Conservation (phyloP, 768 basidiomycete species). For the Mycena albidolilacea region DNA sequence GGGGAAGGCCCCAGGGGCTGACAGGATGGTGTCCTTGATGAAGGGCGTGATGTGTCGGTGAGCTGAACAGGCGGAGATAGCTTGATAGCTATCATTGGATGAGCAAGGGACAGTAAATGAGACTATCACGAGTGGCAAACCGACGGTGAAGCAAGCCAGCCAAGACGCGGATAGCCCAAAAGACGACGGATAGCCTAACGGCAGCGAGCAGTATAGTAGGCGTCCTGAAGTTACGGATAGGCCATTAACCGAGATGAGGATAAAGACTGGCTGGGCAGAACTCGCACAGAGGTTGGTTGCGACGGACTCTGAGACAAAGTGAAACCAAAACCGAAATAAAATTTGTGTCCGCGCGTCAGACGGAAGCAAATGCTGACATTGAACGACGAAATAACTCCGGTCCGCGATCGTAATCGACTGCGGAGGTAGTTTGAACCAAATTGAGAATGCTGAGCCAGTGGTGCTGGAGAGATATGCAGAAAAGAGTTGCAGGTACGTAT, state of each 20-base stretch:
- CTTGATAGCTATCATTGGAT: constrained; percentile 26
- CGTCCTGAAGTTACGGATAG: neutral
- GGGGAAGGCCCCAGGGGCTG: neutral
- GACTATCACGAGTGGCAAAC: constrained; percentile 16
- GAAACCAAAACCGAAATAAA: neutral
- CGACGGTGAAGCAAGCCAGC: neutral
- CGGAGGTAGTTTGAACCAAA: constrained; percentile 26
- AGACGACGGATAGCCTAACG: constrained; percentile 1
- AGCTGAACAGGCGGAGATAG: constrained; percentile 15
- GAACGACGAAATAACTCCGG: constrained; percentile 32
- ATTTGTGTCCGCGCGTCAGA: neutral
- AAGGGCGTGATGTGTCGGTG: constrained; percentile 7
- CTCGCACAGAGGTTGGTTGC: neutral
- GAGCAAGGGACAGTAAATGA: neutral
- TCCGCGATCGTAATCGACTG: constrained; percentile 30
- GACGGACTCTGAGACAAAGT: constrained; percentile 15
- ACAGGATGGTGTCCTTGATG: constrained; percentile 27
- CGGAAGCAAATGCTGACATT: constrained; percentile 31
- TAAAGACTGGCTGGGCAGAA: neutral
- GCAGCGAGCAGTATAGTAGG: neutral
- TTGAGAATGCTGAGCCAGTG: constrained; percentile 14
- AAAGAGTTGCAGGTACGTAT: constrained; percentile 27
- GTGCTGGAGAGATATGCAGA: neutral
- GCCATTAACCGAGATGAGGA: constrained; percentile 23
- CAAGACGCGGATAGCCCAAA: neutral